These are phyloP conservation scores for Vitis cinerea DNA, from an alignment of 164 flowering plant genomes.

Conservation along the genomic window DNA sequence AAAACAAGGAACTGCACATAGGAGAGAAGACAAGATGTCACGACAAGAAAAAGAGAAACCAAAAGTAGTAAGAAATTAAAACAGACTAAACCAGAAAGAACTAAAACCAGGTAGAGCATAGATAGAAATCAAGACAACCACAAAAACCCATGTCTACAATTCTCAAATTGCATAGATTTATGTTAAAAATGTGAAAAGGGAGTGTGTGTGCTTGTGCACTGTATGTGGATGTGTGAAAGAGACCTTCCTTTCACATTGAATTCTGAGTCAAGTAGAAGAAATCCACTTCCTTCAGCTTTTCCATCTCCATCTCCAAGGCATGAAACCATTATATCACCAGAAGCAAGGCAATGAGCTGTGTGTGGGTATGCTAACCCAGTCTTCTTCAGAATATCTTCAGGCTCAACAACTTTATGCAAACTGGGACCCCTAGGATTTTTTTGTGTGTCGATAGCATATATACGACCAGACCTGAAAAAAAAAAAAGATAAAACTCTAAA, in stretches of 20 bases:
- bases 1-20: no score
- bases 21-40: no score
- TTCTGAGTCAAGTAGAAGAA: constrained; percentile 93
- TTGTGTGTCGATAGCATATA: constrained; percentile 77
- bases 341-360: constrained; percentile 97
- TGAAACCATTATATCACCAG: constrained; percentile 91
- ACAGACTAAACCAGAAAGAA: not conserved
- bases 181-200: no score
- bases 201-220: no score
- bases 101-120: no score
- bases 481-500: not conserved
- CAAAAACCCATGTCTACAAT: no score
- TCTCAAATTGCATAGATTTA: no score
- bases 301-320: constrained; percentile 96
- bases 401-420: constrained; percentile 82
- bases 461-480: constrained; percentile 79
- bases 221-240: constrained; percentile 8
- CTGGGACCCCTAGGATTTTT: constrained; percentile 76
- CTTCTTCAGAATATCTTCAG: constrained; percentile 63
- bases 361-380: constrained; percentile 96
- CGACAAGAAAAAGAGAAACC: no score
- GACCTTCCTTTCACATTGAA: constrained; percentile 98
- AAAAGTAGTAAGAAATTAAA: not conserved
- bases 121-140: no score
- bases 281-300: constrained; percentile 88